Conservation (phyloP, 306 rosid species). For the Prunus persica region DNA sequence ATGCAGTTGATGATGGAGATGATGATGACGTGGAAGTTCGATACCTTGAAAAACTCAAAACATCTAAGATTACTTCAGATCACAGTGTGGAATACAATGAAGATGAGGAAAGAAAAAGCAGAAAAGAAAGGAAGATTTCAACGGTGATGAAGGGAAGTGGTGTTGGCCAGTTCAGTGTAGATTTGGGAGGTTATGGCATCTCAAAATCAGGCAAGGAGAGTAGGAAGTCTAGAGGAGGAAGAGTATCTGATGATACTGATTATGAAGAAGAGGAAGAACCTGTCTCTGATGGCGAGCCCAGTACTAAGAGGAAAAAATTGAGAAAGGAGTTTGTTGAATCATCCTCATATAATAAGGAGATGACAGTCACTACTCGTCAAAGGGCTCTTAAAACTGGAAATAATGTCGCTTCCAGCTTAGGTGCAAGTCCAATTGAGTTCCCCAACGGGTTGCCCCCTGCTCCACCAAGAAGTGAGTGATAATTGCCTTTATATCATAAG, state of each 20-base stretch:
- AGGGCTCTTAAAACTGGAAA: slow-evolving; percentile 40
- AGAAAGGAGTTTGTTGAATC: slow-evolving; percentile 37
- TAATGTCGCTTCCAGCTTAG: slow-evolving; percentile 35
- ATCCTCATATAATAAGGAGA: slow-evolving; percentile 23
- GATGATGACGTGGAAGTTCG: slow-evolving; percentile 25
- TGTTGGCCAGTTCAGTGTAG: slow-evolving; percentile 13
- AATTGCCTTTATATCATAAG: neutral
- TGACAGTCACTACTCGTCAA: slow-evolving; percentile 29
- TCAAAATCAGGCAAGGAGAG: slow-evolving; percentile 30
- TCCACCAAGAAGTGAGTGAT: slow-evolving; percentile 35
- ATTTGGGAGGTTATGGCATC: slow-evolving; percentile 18
- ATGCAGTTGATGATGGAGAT: slow-evolving; percentile 16
- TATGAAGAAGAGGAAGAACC: slow-evolving; percentile 38
- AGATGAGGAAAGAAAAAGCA: slow-evolving; percentile 34
- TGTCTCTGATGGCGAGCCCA: slow-evolving; percentile 36
- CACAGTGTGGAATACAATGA: slow-evolving; percentile 21
- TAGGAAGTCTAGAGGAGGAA: slow-evolving; percentile 33
- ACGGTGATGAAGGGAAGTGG: slow-evolving; percentile 23
- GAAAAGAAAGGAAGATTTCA: slow-evolving; percentile 35
- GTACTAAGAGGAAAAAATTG: slow-evolving; percentile 23
- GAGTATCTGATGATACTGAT: slow-evolving; percentile 29
- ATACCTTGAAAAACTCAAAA: slow-evolving; percentile 33
- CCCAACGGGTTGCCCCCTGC: slow-evolving; percentile 37
- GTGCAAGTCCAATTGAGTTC: slow-evolving; percentile 32
- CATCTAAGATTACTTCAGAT: slow-evolving; percentile 17